These are phyloP conservation scores for Ballota nigra DNA, from an alignment of 257 asterid species.

Conservation along the genomic window DNA sequence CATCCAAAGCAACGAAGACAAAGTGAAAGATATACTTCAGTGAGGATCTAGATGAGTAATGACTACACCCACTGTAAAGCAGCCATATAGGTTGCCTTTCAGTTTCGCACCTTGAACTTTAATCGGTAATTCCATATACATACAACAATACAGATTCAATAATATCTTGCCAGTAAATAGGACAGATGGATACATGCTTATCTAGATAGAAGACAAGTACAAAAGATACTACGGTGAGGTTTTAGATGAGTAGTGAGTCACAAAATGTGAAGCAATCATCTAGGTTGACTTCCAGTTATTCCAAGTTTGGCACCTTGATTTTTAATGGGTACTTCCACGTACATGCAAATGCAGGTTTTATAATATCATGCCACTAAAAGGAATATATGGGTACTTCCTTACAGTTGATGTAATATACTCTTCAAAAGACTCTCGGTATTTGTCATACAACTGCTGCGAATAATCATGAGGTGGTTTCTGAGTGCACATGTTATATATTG, in stretches of 20 bases:
- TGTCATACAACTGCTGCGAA: constrained; percentile 92
- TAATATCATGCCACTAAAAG: not conserved
- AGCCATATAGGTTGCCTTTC: constrained; percentile 2
- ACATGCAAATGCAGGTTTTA: constrained; percentile 4
- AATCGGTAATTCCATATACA: not conserved
- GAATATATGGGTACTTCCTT: constrained; percentile 22
- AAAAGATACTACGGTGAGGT: not conserved
- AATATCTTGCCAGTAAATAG: not conserved
- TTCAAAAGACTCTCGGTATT: constrained; percentile 76
- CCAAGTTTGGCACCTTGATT: not conserved
- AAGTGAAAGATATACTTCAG: not conserved
- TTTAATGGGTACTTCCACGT: not conserved
- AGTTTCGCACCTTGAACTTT: not conserved
- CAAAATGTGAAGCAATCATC: constrained; percentile 12
- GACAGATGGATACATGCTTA: constrained; percentile 38
- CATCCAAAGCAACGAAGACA: not conserved
- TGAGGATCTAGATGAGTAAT: constrained; percentile 1
- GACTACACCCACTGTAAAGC: not conserved
- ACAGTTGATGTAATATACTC: constrained; percentile 78
- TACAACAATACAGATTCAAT: not conserved
- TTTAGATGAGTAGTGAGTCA: not conserved
- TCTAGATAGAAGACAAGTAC: not conserved
- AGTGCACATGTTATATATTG: constrained; percentile 97
- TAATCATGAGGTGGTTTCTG: constrained; percentile 98
- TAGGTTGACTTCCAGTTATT: not conserved